A percentile compares a stretch with the other conserved stretches of the same genome.
Conservation (phyloP, 2,329 filamentous ascomycete species). For the Cladorrhinum sp. region DNA sequence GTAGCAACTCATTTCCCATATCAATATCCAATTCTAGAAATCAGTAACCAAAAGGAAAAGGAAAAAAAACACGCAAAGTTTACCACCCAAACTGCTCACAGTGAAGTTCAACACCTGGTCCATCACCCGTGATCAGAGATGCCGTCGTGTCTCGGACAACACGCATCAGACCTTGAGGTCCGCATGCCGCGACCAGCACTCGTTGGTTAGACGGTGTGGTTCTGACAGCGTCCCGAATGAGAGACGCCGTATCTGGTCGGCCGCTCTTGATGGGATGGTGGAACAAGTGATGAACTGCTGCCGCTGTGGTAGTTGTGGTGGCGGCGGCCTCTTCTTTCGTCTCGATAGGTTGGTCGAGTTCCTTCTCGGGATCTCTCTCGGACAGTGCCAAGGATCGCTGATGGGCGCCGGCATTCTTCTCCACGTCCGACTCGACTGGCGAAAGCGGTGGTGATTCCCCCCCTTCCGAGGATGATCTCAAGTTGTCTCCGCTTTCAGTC, state of each 20-base stretch:
- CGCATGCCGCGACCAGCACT: slow-evolving; percentile 47
- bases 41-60: no score
- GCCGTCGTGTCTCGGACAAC: slow-evolving; percentile 45
- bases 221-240: slow-evolving; percentile 39
- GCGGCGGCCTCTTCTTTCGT: slow-evolving; percentile 12
- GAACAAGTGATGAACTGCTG: slow-evolving; percentile 1
- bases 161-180: slow-evolving; percentile 44
- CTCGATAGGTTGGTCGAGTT: slow-evolving; percentile 17
- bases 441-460: slow-evolving; percentile 21
- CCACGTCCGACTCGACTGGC: slow-evolving; percentile 13
- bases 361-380: slow-evolving; percentile 25
- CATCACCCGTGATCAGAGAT: slow-evolving; percentile 40
- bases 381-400: neutral
- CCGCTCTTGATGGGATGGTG: slow-evolving; percentile 35
- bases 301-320: neutral
- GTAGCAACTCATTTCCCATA: neutral
- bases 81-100: slow-evolving; percentile 50
- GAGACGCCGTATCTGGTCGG: slow-evolving; percentile 39
- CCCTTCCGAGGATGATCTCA: slow-evolving; percentile 20
- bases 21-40: neutral
- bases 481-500: slow-evolving; percentile 1
- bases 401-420: slow-evolving; percentile 13
- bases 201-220: slow-evolving; percentile 35
- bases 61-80: slow-evolving; percentile 9
- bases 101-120: slow-evolving; percentile 49